Evolutionary conservation across 2,329 filamentous ascomycete genomes (phyloP).

Genomic region (Coniochaeta ligniaria): DNA sequence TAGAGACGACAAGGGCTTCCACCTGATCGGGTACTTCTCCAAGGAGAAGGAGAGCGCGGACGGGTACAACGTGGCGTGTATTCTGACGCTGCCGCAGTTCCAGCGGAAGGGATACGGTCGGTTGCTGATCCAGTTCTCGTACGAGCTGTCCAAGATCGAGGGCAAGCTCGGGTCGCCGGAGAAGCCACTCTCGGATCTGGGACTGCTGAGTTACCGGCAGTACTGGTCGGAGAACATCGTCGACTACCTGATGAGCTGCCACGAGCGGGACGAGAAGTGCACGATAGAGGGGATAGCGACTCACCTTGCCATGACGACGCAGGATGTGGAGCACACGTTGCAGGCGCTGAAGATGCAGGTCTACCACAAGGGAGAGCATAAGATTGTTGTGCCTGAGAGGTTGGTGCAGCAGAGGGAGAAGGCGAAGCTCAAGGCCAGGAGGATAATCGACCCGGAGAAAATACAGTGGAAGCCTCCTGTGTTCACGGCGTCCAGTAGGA

Average conservation of each 20-base stretch:
- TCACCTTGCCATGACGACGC: conserved; percentile 87
- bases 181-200: conserved; percentile 91
- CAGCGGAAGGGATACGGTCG: conserved; percentile 92
- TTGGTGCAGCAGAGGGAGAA: conserved; percentile 75
- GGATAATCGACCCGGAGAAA: conserved; percentile 66
- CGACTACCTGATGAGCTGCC: conserved; percentile 70
- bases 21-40: conserved; percentile 98
- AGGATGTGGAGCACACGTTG: conserved; percentile 90
- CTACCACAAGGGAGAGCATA: conserved; percentile 94
- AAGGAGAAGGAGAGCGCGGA: conserved; percentile 98
- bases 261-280: conserved; percentile 61
- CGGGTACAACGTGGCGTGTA: conserved; percentile 97
- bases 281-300: conserved; percentile 81
- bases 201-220: conserved; percentile 86
- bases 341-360: conserved; percentile 92
- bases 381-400: conserved; percentile 84
- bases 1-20: conserved; percentile 80
- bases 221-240: conserved; percentile 97
- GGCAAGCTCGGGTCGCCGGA: conserved; percentile 92
- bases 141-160: conserved; percentile 93
- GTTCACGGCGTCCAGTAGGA: conserved; percentile 81
- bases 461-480: conserved; percentile 96
- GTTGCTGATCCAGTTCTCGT: conserved; percentile 92
- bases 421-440: conserved; percentile 69
- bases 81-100: conserved; percentile 91